Evolutionary conservation across 768 basidiomycete species (phyloP), one percentile per base, ranked within the genome.

Genomic region (Dictyophora rubrovolvata): DNA sequence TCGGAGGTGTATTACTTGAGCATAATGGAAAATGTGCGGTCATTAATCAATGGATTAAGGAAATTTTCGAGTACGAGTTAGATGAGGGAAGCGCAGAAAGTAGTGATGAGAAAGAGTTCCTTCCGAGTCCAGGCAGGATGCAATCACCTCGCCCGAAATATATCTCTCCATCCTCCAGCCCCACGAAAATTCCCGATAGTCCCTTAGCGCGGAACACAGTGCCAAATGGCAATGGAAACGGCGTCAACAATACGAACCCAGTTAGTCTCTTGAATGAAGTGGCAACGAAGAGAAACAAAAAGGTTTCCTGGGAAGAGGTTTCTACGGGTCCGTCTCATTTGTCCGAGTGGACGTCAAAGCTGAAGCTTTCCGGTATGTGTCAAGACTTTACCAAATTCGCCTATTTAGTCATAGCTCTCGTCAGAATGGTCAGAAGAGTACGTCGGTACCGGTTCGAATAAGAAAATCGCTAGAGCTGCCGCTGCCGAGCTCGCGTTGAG

Each of bases 401-500:
- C 7, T 28, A 28, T 6, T 22, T 12, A 16, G 3, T 34, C 8
- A 51, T 7, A 11, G 33, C 10, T 11, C n/a, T 28, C 5, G 12
- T 22, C 22, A 56, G 55, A 22, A 23, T 46, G 34, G 33, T 36
- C n/a, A 46, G 8, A 48, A 18, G 22, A 56, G 22, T 56, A 48
- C 49, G n/a, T 22, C 9, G 55, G 55, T 10, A 12, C 42, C 9
- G 42, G 46, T 23, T n/a, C 47, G n/a, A 49, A 49, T 33, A 56
- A 56, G 22, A 47, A 49, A n/a, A 46, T 47, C 16, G 46, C 55
- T 14, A 56, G 17, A 35, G 34, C n/a, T 49, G 20, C 46, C 18
- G 55, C 55, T 16, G 36, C 55, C 3, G 55, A 56, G 16, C n/a
- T 48, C 18, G 55, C 55, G 17, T 20, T 56, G 33, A 56, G 48